These are phyloP conservation scores for Suillus lakei DNA, from an alignment of 768 basidiomycete species.

Conservation along the genomic window DNA sequence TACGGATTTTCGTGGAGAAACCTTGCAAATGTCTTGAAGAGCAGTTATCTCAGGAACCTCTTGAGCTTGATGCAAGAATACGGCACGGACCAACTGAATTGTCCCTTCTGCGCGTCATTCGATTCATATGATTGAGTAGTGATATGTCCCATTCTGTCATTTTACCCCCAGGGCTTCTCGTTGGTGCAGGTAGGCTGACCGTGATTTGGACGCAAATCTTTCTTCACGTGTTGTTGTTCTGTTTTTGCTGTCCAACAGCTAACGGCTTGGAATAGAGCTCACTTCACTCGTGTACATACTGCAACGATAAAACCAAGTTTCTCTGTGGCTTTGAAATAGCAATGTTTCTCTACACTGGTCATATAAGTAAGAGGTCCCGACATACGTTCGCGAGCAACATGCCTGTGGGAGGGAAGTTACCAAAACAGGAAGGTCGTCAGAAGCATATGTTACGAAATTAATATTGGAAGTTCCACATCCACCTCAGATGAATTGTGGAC, in stretches of 20 bases:
- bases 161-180: too few relatives aligned
- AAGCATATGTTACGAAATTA: not conserved
- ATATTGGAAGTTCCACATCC: not conserved
- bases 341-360: not conserved
- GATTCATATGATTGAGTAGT: too few relatives aligned
- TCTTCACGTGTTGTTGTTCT: not conserved
- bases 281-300: not conserved
- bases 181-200: too few relatives aligned
- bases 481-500: not conserved
- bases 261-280: not conserved
- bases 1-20: too few relatives aligned
- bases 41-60: too few relatives aligned
- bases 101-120: too few relatives aligned
- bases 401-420: not conserved
- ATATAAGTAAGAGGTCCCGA: not conserved
- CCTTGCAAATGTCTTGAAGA: too few relatives aligned
- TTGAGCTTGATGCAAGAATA: too few relatives aligned
- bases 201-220: too few relatives aligned
- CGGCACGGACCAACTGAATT: too few relatives aligned
- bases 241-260: not conserved
- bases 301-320: not conserved
- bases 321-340: not conserved
- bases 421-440: not conserved
- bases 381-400: not conserved
- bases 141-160: too few relatives aligned